A percentile compares a stretch with the other conserved stretches of the same genome.
These are phyloP conservation scores for Xerocomus amazonicus DNA, from an alignment of 1,284 basidiomycete species.

Conservation along the genomic window DNA sequence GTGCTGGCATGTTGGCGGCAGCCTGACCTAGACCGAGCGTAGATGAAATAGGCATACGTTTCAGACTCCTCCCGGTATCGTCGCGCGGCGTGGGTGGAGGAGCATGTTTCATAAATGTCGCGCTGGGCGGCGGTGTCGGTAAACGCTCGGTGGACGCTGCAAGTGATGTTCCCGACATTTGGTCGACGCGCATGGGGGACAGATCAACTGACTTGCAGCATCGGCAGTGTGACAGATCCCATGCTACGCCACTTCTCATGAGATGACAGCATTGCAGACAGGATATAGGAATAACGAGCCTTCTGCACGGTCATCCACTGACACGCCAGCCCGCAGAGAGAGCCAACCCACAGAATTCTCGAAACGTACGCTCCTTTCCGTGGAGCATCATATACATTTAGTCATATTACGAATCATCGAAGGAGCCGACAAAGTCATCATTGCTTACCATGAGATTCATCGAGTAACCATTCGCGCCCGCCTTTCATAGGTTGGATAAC, in stretches of 20 bases:
- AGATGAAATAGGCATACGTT: slow-evolving; percentile 23
- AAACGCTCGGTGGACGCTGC: no score
- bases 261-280: slow-evolving; percentile 39
- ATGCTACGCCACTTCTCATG: slow-evolving; percentile 23
- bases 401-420: slow-evolving; percentile 1
- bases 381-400: slow-evolving; percentile 74
- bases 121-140: slow-evolving; percentile 16
- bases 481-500: slow-evolving; percentile 66
- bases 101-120: slow-evolving; percentile 16
- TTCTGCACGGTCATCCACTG: slow-evolving; percentile 51
- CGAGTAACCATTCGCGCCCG: slow-evolving; percentile 67
- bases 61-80: slow-evolving; percentile 13
- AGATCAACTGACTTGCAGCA: slow-evolving; percentile 11
- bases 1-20: background rate
- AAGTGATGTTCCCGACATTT: slow-evolving; percentile 22
- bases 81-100: slow-evolving; percentile 14
- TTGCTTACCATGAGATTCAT: slow-evolving; percentile 64
- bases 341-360: slow-evolving; percentile 56
- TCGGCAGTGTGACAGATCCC: slow-evolving; percentile 14
- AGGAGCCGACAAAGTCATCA: background rate
- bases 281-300: slow-evolving; percentile 66
- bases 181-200: slow-evolving; percentile 19
- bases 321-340: slow-evolving; percentile 67
- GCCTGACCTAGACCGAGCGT: slow-evolving; percentile 11
- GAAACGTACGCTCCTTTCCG: slow-evolving; percentile 65